Evolutionary conservation across 768 basidiomycete species (phyloP).

Genomic region (Naganishia randhawae): DNA sequence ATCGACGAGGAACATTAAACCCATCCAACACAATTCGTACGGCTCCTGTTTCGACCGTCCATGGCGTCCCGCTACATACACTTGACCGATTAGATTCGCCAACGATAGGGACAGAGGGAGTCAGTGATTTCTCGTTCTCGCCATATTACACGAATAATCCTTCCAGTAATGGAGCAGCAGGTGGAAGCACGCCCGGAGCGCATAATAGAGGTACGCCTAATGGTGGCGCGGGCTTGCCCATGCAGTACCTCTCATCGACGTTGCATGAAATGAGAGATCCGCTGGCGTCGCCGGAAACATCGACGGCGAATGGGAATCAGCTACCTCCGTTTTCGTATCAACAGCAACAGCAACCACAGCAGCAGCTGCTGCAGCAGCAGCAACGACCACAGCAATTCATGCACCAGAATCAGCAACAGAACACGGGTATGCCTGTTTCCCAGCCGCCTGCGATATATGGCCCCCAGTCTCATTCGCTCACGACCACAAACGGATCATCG

Average conservation of each 20-base stretch:
- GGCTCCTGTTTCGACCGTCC: slow-evolving; percentile 8
- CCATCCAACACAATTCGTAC: neutral
- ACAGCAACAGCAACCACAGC: neutral
- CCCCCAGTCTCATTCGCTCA: neutral
- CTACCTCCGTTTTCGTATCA: neutral
- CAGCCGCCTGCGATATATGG: neutral
- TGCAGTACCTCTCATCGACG: slow-evolving; percentile 20
- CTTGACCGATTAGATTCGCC: slow-evolving; percentile 15
- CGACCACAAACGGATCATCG: slow-evolving; percentile 5
- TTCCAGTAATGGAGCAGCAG: neutral
- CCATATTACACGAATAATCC: slow-evolving; percentile 1
- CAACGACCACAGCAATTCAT: slow-evolving; percentile 10
- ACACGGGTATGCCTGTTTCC: neutral
- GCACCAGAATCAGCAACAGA: slow-evolving; percentile 5
- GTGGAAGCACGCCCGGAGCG: neutral
- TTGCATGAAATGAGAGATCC: slow-evolving; percentile 20
- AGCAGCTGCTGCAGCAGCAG: slow-evolving; percentile 7
- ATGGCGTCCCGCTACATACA: slow-evolving; percentile 12
- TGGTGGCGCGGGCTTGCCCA: neutral
- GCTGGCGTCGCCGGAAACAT: slow-evolving; percentile 9
- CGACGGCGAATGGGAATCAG: neutral
- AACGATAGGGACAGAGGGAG: neutral
- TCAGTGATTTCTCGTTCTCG: slow-evolving; percentile 14
- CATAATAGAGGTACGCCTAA: neutral
- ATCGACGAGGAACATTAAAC: neutral